Evolutionary conservation across 306 rosid species (phyloP).

Genomic region (Myrica gale): DNA sequence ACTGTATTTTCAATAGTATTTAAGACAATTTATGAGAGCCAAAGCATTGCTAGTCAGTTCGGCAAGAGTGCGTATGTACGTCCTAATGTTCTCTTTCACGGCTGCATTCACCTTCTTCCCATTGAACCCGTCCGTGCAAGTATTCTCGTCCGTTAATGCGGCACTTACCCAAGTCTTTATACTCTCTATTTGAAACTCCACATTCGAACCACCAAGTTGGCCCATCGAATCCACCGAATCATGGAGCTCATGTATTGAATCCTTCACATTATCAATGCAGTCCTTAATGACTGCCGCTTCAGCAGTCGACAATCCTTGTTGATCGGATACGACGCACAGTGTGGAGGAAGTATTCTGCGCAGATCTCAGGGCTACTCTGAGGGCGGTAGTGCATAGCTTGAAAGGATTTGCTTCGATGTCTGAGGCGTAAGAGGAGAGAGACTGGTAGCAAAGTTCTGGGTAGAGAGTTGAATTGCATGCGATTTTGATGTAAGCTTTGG

Average conservation of each 20-base stretch:
- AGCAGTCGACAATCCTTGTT: neutral
- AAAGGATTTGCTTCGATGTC: neutral
- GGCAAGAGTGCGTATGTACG: slow-evolving; percentile 20
- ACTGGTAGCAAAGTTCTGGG: slow-evolving; percentile 6
- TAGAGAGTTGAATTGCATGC: neutral
- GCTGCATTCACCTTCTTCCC: slow-evolving; percentile 26
- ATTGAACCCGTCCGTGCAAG: slow-evolving; percentile 48
- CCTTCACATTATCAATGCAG: slow-evolving; percentile 20
- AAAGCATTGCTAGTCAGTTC: slow-evolving; percentile 50
- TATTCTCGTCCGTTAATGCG: slow-evolving; percentile 39
- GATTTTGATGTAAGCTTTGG: neutral
- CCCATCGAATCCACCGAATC: slow-evolving; percentile 32
- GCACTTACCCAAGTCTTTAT: slow-evolving; percentile 48
- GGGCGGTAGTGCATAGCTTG: slow-evolving; percentile 13
- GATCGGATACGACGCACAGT: neutral
- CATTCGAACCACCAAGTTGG: slow-evolving; percentile 23
- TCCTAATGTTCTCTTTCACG: slow-evolving; percentile 23
- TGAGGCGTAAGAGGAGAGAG: slow-evolving; percentile 14
- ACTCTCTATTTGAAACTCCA: slow-evolving; percentile 31
- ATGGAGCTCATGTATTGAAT: slow-evolving; percentile 29
- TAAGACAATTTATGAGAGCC: slow-evolving; percentile 42
- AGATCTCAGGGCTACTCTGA: neutral
- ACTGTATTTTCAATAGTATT: slow-evolving; percentile 1
- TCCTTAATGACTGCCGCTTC: neutral
- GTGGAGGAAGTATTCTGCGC: neutral